Base-by-base conservation (phyloP, 805 yeast genomes). In the Candida andamanensis region DNA sequence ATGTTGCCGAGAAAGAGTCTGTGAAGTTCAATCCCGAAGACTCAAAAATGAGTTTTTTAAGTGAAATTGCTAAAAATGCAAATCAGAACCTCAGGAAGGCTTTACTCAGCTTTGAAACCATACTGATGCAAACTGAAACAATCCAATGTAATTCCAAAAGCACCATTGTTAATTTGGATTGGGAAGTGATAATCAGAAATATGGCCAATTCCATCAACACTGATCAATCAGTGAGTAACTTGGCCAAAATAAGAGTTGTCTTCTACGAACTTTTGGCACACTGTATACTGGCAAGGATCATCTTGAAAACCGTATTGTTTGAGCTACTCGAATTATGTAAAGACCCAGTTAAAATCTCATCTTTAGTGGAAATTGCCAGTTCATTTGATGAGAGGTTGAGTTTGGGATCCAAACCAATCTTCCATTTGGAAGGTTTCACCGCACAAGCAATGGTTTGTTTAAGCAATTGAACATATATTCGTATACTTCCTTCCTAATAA, bases 391-490 rank as follows among this genome's bases (percentile, higher is more conserved):
- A 92, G 48, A 72, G 98, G 36, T 67, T 92, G 38, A 76, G 87
- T 36, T 60, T 83, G 37, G 98, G 97, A 2, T 74, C 74, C 37
- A 92, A 92, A 56, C 85, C 87, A 23, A 90, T 92, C 9, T 92
- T 85, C 58, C 98, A 92, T 59, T 60, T 92, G 33, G 98, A 92
- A 62, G 98, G 97, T 1, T 92, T 86, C 52, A 74, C 85, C 13
- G 96, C 97, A 1, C 80, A 75, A 51, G 76, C 78, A 2, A 90
- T 92, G 97, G 83, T 85, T 25, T 71, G 19, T 5, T 30, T 29
- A 17, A 34, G 29, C 9, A 17, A 17, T 17, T 18, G 9, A 11
- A 27, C 6, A 27, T 6, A 18, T 26, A 26, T 7, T 6, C 28
- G 13, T 14, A 12, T 16, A 11, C 5, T 17, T 12, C 16, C 15